Conservation (phyloP, 2,329 filamentous ascomycete species). For the Thelonectria olida region DNA sequence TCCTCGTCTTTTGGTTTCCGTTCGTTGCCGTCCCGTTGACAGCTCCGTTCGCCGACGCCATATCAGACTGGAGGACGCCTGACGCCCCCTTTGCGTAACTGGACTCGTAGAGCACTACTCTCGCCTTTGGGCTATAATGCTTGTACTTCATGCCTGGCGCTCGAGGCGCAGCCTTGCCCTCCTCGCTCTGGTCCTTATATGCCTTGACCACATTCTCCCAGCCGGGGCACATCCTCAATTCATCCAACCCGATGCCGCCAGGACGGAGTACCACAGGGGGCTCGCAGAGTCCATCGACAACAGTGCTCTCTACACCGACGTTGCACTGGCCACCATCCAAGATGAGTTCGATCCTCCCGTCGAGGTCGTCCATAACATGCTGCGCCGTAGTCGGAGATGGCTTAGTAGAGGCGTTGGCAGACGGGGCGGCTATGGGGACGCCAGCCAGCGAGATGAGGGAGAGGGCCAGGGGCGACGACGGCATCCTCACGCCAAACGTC, state of each 20-base stretch:
- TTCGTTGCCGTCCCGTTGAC: conserved; percentile 36
- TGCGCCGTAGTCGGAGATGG: conserved; percentile 91
- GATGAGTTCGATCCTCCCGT: conserved; percentile 84
- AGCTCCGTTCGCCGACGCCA: conserved; percentile 36
- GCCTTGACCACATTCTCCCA: conserved; percentile 83
- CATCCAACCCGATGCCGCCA: conserved; percentile 85
- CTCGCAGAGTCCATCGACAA: conserved; percentile 86
- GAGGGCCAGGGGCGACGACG: conserved; percentile 83
- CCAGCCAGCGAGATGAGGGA: conserved; percentile 84
- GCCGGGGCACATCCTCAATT: conserved; percentile 76
- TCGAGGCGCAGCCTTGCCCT: conserved; percentile 72
- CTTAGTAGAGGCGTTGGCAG: conserved; percentile 92
- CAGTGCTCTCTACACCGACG: conserved; percentile 95
- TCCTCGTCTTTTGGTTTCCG: conserved; percentile 33
- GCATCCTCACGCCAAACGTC: conserved; percentile 93
- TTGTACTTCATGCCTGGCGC: conserved; percentile 99
- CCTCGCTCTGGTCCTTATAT: conserved; percentile 80
- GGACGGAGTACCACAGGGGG: conserved; percentile 87
- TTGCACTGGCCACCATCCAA: conserved; percentile 87
- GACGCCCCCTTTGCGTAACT: conserved; percentile 45
- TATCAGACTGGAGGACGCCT: conserved; percentile 49
- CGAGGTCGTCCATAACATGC: conserved; percentile 87
- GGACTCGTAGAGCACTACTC: conserved; percentile 83
- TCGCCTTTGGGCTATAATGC: conserved; percentile 93
- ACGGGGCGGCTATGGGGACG: conserved; percentile 87